Base-by-base conservation (phyloP, 345 rosid species). In the Firmiana major region DNA sequence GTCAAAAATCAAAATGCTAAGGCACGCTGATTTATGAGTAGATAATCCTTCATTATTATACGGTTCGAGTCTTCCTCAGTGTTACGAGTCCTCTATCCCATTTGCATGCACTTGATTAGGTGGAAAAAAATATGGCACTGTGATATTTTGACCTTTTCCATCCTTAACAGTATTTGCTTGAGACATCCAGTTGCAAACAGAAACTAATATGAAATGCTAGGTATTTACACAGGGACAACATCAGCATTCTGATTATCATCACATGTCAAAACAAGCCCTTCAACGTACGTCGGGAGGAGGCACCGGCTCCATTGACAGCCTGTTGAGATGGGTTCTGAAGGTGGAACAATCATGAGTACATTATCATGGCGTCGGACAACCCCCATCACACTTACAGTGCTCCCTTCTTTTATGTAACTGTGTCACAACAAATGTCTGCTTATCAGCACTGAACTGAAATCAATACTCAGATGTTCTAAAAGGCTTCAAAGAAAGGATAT, bases 321-420 rank as follows among this genome's bases (percentile, higher is more conserved):
- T 2, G 93, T 91, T 71, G 98, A 85, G 57, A 87, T 83, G 10
- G 97, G 86, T 78, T 88, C 92, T 0, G 83, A 62, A 0, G 98
- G 90, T 12, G 98, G 98, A 65, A 93, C 85, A 17, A 94, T 89
- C 98, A 93, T 91, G 72, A 94, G 88, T 74, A 91, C 87, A 12
- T 93, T 93, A 66, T 91, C 97, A 21, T 91, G 97, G 63, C 96
- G 92, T 63, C 89, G 91, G 24, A 93, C 95, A 42, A 91, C 88
- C 55, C 98, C 98, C 98, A 93, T 89, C 71, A 91, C 98, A 74
- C 98, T 94, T n/a, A 94, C 93, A 0, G 98, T 93, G 88, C 91
- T 91, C 63, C 98, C 98, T 91, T 94, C 98, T 84, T 91, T 90
- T 76, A 94, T 89, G 63, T 87, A 91, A 79, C 98, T 94, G 91